phyloP scores from a whole-genome alignment of 2,329 filamentous ascomycete genomes.

The Pseudovirgaria hyperparasitica region DNA sequence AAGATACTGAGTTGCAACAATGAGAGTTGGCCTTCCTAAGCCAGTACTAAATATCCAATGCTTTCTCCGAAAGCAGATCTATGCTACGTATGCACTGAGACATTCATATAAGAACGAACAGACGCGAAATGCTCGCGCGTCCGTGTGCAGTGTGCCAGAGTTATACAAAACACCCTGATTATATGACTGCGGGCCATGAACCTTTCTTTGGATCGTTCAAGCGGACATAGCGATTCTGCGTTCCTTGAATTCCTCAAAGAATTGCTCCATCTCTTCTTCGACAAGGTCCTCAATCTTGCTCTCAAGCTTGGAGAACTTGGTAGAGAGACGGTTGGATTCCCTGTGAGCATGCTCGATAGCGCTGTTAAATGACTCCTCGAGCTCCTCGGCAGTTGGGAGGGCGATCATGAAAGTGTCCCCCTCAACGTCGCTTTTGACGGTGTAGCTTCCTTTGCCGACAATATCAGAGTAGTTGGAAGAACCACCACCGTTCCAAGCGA shows the following conservation, averaged over 20 bases:
- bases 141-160: too few species aligned
- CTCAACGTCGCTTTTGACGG: constrained; percentile 26
- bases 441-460: constrained; percentile 60
- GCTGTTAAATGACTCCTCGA: constrained; percentile 20
- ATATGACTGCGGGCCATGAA: too few species aligned
- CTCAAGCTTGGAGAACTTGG: constrained; percentile 35
- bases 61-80: too few species aligned
- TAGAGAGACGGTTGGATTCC: constrained; percentile 28
- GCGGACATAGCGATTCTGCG: constrained; percentile 4
- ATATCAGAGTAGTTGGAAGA: constrained; percentile 83
- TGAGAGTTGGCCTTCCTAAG: too few species aligned
- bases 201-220: too few species aligned
- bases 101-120: too few species aligned
- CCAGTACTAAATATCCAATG: too few species aligned
- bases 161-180: too few species aligned
- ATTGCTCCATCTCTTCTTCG: constrained; percentile 35
- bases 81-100: too few species aligned
- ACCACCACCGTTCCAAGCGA: constrained; percentile 98
- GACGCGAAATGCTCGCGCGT: too few species aligned
- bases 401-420: constrained; percentile 18
- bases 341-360: constrained; percentile 21
- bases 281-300: constrained; percentile 34
- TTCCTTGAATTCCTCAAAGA: constrained; percentile 41
- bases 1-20: too few species aligned
- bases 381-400: constrained; percentile 24